Evolutionary conservation across 2,329 filamentous ascomycete species (phyloP), one percentile per base, ranked within the genome.

Genomic region (Cercospora sp.): DNA sequence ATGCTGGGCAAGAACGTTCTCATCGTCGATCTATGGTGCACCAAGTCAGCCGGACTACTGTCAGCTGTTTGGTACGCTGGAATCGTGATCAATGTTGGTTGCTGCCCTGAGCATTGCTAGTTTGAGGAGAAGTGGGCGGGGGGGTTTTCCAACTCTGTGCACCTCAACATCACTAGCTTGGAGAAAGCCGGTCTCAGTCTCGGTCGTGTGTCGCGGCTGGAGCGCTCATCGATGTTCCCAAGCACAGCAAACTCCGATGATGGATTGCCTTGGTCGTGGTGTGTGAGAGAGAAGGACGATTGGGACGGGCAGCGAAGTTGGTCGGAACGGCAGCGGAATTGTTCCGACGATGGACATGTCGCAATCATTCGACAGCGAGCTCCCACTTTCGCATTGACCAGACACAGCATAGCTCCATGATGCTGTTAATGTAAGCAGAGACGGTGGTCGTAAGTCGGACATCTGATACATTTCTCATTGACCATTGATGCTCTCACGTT

Each of bases 401-500:
- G 24, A 55, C 49, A 55, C 7, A 26, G 24, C 49, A 55, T 8
- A 55, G 49, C 49, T 55, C 49, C 24, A 28, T 26, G n/a, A 26
- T 37, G 30, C 28, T 34, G 30, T 34, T 24, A 3, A 37, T 21
- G 18, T 59, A 37, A 59, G 18, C 55, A 59, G 28, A 32, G 16
- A 3, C 3, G 4, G 3, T 21, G 2, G 28, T 28, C 16, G 55
- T 37, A 59, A 30, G 32, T 37, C 16, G 10, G 8, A n/a, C 24
- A 5, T 26, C 6, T 28, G 13, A 28, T 7, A 28, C 10, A 24
- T 53, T 8, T 58, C 13, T 34, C 28, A 18, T 63, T 53, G 24
- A 53, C 4, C 40, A 30, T 30, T 21, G 21, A 64, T 64, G 57
- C 55, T 65, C 13, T 59, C 57, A n/a, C 66, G 66, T 37, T 58